A percentile compares a stretch with the other conserved stretches of the same genome.
Conservation (phyloP, 192 early-diverging fungal species). For the Globomyces pollinis-pini region DNA sequence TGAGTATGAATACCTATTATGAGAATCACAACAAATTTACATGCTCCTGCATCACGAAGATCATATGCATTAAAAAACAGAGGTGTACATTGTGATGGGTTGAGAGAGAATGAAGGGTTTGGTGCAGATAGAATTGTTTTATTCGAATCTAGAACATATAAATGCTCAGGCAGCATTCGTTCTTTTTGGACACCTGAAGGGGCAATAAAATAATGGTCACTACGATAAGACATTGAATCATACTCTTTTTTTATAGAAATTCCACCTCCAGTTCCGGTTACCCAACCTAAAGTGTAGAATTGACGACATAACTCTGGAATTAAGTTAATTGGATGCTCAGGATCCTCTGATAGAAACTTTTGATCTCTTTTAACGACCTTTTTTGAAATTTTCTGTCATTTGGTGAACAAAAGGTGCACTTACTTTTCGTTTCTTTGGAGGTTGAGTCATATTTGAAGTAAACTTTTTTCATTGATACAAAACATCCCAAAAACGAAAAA, state of each 20-base stretch:
- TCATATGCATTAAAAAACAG: conserved; percentile 91
- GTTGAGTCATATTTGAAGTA: too few relatives aligned
- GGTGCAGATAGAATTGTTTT: conserved; percentile 63
- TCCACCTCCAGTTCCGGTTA: conserved; percentile 92
- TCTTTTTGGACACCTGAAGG: conserved; percentile 95
- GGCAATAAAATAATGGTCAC: conserved; percentile 77
- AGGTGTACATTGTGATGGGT: conserved; percentile 90
- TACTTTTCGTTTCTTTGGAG: too few relatives aligned
- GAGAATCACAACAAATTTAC: too few relatives aligned
- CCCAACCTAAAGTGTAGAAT: conserved; percentile 90
- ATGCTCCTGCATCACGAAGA: conserved; percentile 74
- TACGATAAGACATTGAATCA: conserved; percentile 25
- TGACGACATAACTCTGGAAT: conserved; percentile 86
- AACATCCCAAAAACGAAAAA: too few relatives aligned
- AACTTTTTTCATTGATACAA: too few relatives aligned
- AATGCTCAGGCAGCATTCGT: conserved; percentile 71
- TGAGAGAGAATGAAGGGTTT: conserved; percentile 36
- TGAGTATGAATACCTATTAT: conserved; percentile 99
- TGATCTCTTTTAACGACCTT: too few relatives aligned
- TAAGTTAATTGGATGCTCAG: conserved; percentile 52
- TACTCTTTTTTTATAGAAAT: conserved; percentile 73
- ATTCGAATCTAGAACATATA: conserved; percentile 71
- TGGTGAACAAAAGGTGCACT: too few relatives aligned
- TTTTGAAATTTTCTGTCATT: too few relatives aligned
- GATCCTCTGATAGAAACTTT: too few relatives aligned